These are phyloP conservation scores for Heliamphora pulchella DNA, from an alignment of 179 eudicot species.

Conservation along the genomic window DNA sequence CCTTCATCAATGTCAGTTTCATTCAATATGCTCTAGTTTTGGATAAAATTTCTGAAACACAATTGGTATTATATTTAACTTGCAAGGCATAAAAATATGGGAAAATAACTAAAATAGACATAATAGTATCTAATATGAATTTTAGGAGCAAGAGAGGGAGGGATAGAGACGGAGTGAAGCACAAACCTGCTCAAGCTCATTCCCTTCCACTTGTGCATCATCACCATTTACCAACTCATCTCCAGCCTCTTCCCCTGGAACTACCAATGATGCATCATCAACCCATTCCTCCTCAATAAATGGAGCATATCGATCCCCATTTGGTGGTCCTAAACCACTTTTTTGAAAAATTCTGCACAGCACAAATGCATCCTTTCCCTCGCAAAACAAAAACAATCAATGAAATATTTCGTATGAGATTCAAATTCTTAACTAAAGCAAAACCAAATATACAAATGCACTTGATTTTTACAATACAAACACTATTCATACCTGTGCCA, in stretches of 20 bases:
- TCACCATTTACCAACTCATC: constrained; percentile 65
- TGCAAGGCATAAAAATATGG: constrained; percentile 12
- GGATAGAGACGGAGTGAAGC: background rate
- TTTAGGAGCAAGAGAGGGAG: background rate
- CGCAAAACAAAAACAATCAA: constrained; percentile 23
- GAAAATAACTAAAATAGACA: background rate
- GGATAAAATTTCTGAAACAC: background rate
- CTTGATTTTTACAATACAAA: constrained; percentile 5
- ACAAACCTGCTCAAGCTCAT: constrained; percentile 41
- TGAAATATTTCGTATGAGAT: constrained; percentile 16
- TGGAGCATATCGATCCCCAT: constrained; percentile 94
- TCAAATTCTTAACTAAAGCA: constrained; percentile 7
- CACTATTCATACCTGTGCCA: constrained; percentile 51
- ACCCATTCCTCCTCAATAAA: constrained; percentile 97
- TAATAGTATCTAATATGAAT: background rate
- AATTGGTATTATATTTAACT: constrained; percentile 9
- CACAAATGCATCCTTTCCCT: constrained; percentile 74
- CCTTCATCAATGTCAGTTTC: too few relatives aligned
- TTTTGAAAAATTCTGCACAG: constrained; percentile 91
- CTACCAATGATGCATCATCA: constrained; percentile 47
- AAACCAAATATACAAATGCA: background rate
- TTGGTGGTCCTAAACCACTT: constrained; percentile 92
- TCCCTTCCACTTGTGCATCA: constrained; percentile 55
- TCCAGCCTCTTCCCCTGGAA: constrained; percentile 78
- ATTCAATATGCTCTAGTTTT: too few relatives aligned